These are phyloP conservation scores for Fusarium musae DNA, from an alignment of 2,329 filamentous ascomycete genomes.

Conservation along the genomic window DNA sequence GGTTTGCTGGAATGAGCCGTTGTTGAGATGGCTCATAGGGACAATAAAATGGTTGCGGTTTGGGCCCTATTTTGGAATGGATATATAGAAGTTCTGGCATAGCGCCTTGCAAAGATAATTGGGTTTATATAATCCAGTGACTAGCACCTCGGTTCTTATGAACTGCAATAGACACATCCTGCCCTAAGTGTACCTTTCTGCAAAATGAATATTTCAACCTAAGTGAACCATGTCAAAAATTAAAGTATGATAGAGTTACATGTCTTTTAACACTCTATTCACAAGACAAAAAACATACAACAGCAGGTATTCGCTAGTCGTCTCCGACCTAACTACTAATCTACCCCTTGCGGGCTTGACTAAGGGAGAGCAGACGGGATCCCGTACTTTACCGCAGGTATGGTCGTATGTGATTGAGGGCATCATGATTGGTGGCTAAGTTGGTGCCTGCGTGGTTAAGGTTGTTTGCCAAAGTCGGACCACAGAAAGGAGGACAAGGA, in stretches of 20 bases:
- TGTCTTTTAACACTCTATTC: background rate
- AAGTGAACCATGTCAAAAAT: background rate
- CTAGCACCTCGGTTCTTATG: background rate
- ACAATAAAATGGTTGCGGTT: background rate
- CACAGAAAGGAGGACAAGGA: background rate
- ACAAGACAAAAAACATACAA: constrained; percentile 8
- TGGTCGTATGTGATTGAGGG: constrained; percentile 3
- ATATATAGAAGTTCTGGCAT: background rate
- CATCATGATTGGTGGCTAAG: background rate
- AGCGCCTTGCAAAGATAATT: background rate
- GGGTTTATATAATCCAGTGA: background rate
- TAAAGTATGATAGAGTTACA: background rate
- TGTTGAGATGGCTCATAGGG: background rate
- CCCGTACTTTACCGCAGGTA: constrained; percentile 7
- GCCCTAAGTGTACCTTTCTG: accelerated
- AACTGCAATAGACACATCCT: background rate
- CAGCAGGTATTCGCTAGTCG: constrained; percentile 10
- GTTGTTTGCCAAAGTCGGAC: background rate
- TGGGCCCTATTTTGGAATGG: too few relatives aligned
- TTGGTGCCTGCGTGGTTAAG: background rate
- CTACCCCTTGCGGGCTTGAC: constrained; percentile 5
- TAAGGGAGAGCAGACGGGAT: constrained; percentile 13
- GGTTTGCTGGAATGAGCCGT: background rate
- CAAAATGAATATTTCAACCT: accelerated
- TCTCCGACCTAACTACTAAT: constrained; percentile 13